These are phyloP conservation scores for Phialocephala sp. DNA, from an alignment of 2,329 filamentous ascomycete species.

Conservation along the genomic window DNA sequence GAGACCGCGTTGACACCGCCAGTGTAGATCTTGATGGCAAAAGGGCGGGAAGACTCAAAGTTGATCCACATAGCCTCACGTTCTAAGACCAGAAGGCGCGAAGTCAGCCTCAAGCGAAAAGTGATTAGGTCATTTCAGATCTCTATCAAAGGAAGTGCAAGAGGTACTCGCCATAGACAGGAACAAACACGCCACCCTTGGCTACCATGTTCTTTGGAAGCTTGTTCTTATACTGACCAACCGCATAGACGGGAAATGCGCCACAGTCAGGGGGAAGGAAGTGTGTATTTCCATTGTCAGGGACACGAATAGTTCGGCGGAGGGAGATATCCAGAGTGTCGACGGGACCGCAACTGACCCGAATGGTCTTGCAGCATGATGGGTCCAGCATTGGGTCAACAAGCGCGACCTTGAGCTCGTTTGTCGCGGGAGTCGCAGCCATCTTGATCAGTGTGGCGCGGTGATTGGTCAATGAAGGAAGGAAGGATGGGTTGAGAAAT, in stretches of 20 bases:
- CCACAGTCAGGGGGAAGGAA: constrained; percentile 48
- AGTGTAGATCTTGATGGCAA: constrained; percentile 48
- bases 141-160: too few relatives aligned
- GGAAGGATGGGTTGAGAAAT: background rate
- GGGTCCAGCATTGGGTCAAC: background rate
- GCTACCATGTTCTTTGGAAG: constrained; percentile 45
- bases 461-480: background rate
- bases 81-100: constrained; percentile 32
- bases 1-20: constrained; percentile 51
- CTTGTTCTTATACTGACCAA: constrained; percentile 41
- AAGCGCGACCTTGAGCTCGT: constrained; percentile 7
- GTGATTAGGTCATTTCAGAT: too few relatives aligned
- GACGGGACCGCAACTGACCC: background rate
- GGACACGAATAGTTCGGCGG: constrained; percentile 50
- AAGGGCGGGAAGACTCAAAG: constrained; percentile 39
- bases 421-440: background rate
- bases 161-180: constrained; percentile 46
- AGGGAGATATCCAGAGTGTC: constrained; percentile 42
- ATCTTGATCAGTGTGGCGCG: background rate
- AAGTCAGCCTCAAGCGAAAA: too few relatives aligned
- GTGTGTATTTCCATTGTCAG: constrained; percentile 44
- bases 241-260: constrained; percentile 47
- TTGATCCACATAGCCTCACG: constrained; percentile 52
- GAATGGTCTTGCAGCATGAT: constrained; percentile 9
- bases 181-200: constrained; percentile 53